Base-by-base conservation (phyloP, 257 asterid genomes). In the Solanum appendiculatum region DNA sequence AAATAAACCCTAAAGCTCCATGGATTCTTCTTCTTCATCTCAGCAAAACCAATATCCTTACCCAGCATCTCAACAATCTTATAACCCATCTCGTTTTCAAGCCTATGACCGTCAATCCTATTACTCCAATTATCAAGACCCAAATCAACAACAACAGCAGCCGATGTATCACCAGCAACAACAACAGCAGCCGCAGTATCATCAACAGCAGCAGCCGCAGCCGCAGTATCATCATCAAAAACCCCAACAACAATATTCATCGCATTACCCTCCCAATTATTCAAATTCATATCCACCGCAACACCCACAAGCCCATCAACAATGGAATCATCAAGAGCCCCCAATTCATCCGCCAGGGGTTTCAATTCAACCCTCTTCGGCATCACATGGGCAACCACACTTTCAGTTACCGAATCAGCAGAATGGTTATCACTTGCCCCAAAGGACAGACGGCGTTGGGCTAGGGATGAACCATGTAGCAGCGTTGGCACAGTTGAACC, bases 391-490 rank as follows among this genome's bases (percentile, higher is more conserved):
- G 29, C 81, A 72, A 72, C 15, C 54, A 7, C 56, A n/a, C 12
- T 25, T n/a, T 75, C 88, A 25, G 56, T 51, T 86, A 72, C 34
- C 25, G 54, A 46, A 75, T 69, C 88, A 86, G 86, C 89, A 81
- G 82, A 81, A 68, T 46, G 42, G 16, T 18, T 72, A 73, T 73
- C 81, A 73, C 15, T 78, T 78, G 84, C 63, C 84, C 39, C 84
- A 78, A 78, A 44, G 84, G 39, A 27, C 63, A 42, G 63, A 78
- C 4, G 64, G 86, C 34, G 73, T 69, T 44, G 86, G 16, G 23
- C 66, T 27, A 31, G 85, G 83, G 31, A 9, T 83, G 54, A 70
- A 87, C 12, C 87, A 70, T 77, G 64, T 42, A 9, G 39, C 68
- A 27, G 66, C 46, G 21, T 84, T 78, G 82, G 72, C 58, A 7